Evolutionary conservation across 768 basidiomycete species (phyloP).

Genomic region (Tricholoma matsutake): DNA sequence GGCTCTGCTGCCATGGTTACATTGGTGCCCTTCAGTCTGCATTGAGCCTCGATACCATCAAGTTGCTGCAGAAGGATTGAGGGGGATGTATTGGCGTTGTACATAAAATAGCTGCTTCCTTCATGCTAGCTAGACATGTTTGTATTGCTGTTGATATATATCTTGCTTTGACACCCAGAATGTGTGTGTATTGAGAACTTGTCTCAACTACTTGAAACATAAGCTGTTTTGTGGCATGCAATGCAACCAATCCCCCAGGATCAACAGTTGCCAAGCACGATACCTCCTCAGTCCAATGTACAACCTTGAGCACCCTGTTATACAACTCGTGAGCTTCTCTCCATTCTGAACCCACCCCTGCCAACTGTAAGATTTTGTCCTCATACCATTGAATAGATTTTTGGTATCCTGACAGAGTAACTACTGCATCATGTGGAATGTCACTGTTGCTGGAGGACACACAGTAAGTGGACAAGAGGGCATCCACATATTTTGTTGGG

Average conservation of each 20-base stretch:
- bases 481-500: not conserved
- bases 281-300: not conserved
- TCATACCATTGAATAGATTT: not conserved
- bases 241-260: not conserved
- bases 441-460: not conserved
- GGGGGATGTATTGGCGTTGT: not conserved
- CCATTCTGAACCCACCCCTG: constrained; percentile 1
- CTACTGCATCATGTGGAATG: not conserved
- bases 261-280: not conserved
- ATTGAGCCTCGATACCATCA: not conserved
- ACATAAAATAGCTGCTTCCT: not conserved
- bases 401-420: not conserved
- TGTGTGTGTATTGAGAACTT: not conserved
- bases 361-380: not conserved
- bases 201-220: not conserved
- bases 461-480: not conserved
- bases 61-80: not conserved
- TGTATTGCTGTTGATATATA: not conserved
- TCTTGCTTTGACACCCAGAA: not conserved
- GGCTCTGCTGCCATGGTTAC: too few relatives aligned
- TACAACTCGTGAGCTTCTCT: not conserved
- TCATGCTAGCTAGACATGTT: not conserved
- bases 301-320: not conserved
- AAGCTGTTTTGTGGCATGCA: not conserved
- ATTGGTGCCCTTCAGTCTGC: not conserved